Percentiles rank a stretch among this genome's conserved stretches.
Conservation (phyloP, 345 rosid species). For the Salix caprea region DNA sequence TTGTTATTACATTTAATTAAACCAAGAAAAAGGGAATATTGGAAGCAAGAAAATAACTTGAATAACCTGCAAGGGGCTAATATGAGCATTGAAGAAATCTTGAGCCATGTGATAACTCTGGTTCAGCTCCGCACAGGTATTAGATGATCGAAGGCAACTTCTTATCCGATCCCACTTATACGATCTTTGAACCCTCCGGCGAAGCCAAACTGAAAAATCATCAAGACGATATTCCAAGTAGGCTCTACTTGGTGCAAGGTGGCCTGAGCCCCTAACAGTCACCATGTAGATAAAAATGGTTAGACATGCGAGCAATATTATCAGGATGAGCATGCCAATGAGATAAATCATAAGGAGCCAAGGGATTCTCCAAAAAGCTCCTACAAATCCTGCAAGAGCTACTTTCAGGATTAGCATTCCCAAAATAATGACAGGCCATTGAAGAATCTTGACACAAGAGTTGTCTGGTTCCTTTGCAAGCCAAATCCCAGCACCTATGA, state of each 20-base stretch:
- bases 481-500: conserved; percentile 93
- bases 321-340: conserved; percentile 67
- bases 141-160: conserved; percentile 59
- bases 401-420: conserved; percentile 65
- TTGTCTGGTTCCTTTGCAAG: conserved; percentile 67
- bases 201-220: conserved; percentile 75
- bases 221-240: conserved; percentile 77
- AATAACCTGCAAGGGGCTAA: conserved; percentile 71
- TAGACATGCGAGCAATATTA: conserved; percentile 52
- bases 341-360: conserved; percentile 73
- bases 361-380: conserved; percentile 84
- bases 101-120: conserved; percentile 75
- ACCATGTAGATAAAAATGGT: conserved; percentile 79
- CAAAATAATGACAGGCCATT: conserved; percentile 84
- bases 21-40: not conserved
- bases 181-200: conserved; percentile 58
- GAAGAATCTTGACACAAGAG: conserved; percentile 75
- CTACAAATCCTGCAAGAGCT: conserved; percentile 71
- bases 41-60: not conserved
- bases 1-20: not conserved
- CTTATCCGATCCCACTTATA: conserved; percentile 80
- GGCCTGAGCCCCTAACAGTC: conserved; percentile 72
- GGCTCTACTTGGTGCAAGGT: conserved; percentile 61
- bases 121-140: conserved; percentile 63
- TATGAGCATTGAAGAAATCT: conserved; percentile 81